Percentiles rank a stretch among this genome's conserved stretches.
Evolutionary conservation across 805 yeast species (phyloP).

Genomic region (Candida dajiaensis): DNA sequence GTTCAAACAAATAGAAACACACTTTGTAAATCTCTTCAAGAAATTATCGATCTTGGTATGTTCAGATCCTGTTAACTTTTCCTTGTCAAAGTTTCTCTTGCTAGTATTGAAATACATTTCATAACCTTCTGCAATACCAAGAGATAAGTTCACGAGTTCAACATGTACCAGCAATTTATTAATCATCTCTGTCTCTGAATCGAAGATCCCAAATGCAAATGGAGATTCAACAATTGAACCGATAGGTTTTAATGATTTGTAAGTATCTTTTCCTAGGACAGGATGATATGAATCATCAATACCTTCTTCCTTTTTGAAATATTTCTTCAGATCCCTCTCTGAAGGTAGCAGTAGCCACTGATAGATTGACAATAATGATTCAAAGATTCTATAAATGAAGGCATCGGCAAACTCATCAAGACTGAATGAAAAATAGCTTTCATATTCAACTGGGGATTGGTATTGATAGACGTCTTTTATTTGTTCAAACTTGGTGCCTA

Average conservation of each 20-base stretch:
- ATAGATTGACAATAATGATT: constrained; percentile 7
- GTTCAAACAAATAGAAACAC: constrained; percentile 23
- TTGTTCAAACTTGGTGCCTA: not conserved
- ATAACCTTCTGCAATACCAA: constrained; percentile 24
- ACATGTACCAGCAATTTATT: constrained; percentile 20
- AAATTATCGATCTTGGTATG: constrained; percentile 22
- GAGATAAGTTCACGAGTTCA: constrained; percentile 17
- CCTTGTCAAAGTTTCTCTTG: constrained; percentile 8
- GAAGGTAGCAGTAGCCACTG: constrained; percentile 5
- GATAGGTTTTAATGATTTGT: constrained; percentile 17
- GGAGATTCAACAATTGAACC: constrained; percentile 20
- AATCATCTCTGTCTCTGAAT: constrained; percentile 12
- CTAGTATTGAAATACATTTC: constrained; percentile 18
- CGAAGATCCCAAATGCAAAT: constrained; percentile 20
- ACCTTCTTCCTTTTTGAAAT: constrained; percentile 9
- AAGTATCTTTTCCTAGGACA: constrained; percentile 4
- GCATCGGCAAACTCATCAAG: constrained; percentile 13
- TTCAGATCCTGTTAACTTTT: constrained; percentile 14
- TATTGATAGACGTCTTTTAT: constrained; percentile 2
- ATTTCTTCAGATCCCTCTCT: constrained; percentile 7
- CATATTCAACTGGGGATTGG: constrained; percentile 8
- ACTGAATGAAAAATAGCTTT: constrained; percentile 9
- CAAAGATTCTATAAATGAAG: constrained; percentile 8
- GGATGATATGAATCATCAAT: constrained; percentile 12
- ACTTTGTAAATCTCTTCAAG: constrained; percentile 20